Conservation (phyloP, 2,329 filamentous ascomycete species). For the Epichloe hybrida region DNA sequence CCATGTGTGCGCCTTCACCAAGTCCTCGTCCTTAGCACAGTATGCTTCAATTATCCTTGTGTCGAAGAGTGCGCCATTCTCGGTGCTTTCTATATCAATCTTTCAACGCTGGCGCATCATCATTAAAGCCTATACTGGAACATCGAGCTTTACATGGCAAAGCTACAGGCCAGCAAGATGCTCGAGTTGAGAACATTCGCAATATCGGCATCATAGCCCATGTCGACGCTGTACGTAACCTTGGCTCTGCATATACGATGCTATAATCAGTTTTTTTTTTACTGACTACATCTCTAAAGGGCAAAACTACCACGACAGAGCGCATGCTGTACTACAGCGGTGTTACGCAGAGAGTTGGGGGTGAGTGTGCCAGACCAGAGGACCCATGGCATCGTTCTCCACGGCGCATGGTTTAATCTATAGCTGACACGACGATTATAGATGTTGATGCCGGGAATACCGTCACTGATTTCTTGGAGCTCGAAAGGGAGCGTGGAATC, state of each 20-base stretch:
- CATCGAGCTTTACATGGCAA: constrained; percentile 2
- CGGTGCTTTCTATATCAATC: neutral
- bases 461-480: constrained; percentile 89
- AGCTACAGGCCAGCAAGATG: constrained; percentile 11
- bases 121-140: neutral
- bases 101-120: neutral
- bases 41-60: constrained; percentile 9
- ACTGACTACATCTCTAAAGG: constrained; percentile 29
- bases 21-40: neutral
- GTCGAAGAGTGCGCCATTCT: constrained; percentile 3
- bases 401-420: neutral
- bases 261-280: no score
- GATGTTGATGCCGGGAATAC: constrained; percentile 96
- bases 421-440: constrained; percentile 12
- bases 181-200: constrained; percentile 44
- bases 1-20: neutral
- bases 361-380: constrained; percentile 21
- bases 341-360: constrained; percentile 71
- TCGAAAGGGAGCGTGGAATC: constrained; percentile 84
- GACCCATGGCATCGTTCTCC: neutral
- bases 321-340: constrained; percentile 97
- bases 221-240: constrained; percentile 63
- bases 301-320: constrained; percentile 97
- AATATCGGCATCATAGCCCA: constrained; percentile 99
- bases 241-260: neutral